These are phyloP conservation scores for Russula olivacea DNA, from an alignment of 768 basidiomycete genomes.

Conservation along the genomic window DNA sequence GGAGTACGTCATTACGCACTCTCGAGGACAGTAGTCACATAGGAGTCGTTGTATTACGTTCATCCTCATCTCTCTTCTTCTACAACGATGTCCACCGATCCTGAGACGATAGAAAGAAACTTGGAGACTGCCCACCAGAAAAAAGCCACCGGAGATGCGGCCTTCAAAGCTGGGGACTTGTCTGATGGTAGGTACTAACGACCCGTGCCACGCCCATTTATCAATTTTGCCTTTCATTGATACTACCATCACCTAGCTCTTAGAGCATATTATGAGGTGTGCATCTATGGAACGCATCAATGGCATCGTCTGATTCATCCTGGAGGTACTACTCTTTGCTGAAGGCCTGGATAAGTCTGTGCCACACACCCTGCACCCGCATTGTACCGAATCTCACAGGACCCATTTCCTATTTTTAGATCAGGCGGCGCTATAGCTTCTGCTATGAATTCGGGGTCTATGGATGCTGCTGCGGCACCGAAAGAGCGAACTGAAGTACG, in stretches of 20 bases:
- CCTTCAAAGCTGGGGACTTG: slow-evolving; percentile 60
- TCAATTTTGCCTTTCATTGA: not conserved
- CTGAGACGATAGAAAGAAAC: slow-evolving; percentile 15
- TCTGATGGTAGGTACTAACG: slow-evolving; percentile 48
- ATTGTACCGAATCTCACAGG: not conserved
- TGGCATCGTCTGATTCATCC: not conserved
- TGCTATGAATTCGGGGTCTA: slow-evolving; percentile 1
- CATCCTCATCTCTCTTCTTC: not conserved
- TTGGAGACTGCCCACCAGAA: slow-evolving; percentile 35
- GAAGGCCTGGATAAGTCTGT: slow-evolving; percentile 63
- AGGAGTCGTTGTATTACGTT: not conserved
- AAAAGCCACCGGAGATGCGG: slow-evolving; percentile 61
- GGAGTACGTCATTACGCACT: not conserved
- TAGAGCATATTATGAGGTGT: slow-evolving; percentile 63
- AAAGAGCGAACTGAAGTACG: slow-evolving; percentile 66
- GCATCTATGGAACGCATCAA: slow-evolving; percentile 1
- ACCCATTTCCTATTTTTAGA: not conserved
- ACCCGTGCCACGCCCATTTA: not conserved
- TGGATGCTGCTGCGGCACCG: slow-evolving; percentile 26
- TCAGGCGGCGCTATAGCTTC: slow-evolving; percentile 12
- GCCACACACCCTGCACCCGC: not conserved
- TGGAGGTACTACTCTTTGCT: slow-evolving; percentile 26
- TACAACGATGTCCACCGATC: slow-evolving; percentile 2
- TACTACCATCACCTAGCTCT: slow-evolving; percentile 43
- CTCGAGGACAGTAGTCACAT: not conserved